These are phyloP conservation scores for Lophiotrema nucula DNA, from an alignment of 495 filamentous ascomycete species.

Conservation along the genomic window DNA sequence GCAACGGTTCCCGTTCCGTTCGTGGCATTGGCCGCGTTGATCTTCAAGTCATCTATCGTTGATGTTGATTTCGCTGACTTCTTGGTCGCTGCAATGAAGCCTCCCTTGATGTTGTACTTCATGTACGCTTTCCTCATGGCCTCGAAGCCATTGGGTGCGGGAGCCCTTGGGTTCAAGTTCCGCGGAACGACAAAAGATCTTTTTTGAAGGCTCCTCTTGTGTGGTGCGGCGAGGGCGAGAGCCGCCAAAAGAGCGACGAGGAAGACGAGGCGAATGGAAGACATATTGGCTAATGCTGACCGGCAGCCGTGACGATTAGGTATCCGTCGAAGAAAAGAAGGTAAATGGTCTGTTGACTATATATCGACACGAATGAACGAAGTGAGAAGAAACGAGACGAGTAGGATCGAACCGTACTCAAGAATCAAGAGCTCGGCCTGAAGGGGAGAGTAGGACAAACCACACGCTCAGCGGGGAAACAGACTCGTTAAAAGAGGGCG, in stretches of 20 bases:
- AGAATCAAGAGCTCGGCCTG: slow-evolving; percentile 11
- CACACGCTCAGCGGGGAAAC: slow-evolving; percentile 25
- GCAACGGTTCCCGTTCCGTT: slow-evolving; percentile 56
- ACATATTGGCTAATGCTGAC: slow-evolving; percentile 33
- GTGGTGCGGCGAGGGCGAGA: slow-evolving; percentile 23
- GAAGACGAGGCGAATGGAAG: slow-evolving; percentile 27
- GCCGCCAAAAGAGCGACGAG: slow-evolving; percentile 29
- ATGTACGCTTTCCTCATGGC: slow-evolving; percentile 31
- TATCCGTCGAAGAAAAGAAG: slow-evolving; percentile 18
- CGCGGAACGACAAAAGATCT: slow-evolving; percentile 32
- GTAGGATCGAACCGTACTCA: slow-evolving; percentile 3
- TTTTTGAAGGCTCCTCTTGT: slow-evolving; percentile 18
- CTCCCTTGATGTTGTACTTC: slow-evolving; percentile 23
- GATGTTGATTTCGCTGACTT: background rate
- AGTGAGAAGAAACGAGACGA: slow-evolving; percentile 3
- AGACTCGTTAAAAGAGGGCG: slow-evolving; percentile 13
- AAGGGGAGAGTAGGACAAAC: slow-evolving; percentile 5
- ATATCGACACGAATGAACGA: slow-evolving; percentile 1
- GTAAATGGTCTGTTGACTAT: slow-evolving; percentile 23
- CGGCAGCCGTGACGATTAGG: slow-evolving; percentile 29
- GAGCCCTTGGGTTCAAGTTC: slow-evolving; percentile 20
- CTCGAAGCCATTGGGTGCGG: slow-evolving; percentile 28
- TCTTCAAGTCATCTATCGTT: background rate
- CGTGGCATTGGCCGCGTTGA: slow-evolving; percentile 21
- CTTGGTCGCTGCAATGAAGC: slow-evolving; percentile 20